Conservation (phyloP, 225 moss, liverwort and hornwort species). For the Ulota crispa region DNA sequence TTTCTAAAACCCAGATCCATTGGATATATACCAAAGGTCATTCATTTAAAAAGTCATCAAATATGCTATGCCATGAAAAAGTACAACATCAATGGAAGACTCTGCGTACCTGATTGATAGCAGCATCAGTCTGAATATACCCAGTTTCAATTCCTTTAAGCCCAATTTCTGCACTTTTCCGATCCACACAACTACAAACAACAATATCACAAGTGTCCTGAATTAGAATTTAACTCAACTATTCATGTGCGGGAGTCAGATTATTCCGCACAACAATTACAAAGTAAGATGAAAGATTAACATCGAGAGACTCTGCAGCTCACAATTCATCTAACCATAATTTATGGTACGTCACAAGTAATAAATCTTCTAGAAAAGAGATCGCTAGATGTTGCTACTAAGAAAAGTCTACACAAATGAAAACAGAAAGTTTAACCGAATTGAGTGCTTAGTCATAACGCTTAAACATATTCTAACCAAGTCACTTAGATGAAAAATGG, state of each 20-base stretch:
- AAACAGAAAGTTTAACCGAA: neutral
- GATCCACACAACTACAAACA: constrained; percentile 74
- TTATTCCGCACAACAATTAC: neutral
- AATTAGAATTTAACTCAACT: neutral
- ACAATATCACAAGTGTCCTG: neutral
- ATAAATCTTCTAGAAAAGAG: constrained; percentile 8
- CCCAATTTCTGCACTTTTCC: constrained; percentile 91
- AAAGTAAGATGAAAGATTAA: neutral
- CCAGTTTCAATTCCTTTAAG: constrained; percentile 75
- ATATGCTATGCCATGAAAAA: neutral
- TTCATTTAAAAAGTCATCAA: neutral
- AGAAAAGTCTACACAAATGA: neutral
- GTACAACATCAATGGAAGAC: neutral
- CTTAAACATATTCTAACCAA: neutral
- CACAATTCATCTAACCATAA: neutral
- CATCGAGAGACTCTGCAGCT: neutral
- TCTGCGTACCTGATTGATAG: constrained; percentile 77
- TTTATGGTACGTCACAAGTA: neutral
- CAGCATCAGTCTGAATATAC: constrained; percentile 90
- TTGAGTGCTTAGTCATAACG: neutral
- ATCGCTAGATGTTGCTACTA: neutral
- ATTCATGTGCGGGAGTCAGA: neutral
- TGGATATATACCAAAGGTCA: neutral
- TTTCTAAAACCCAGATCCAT: neutral
- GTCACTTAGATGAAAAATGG: neutral